Evolutionary conservation across 768 basidiomycete genomes (phyloP).

Genomic region (Termitomyces heimii): DNA sequence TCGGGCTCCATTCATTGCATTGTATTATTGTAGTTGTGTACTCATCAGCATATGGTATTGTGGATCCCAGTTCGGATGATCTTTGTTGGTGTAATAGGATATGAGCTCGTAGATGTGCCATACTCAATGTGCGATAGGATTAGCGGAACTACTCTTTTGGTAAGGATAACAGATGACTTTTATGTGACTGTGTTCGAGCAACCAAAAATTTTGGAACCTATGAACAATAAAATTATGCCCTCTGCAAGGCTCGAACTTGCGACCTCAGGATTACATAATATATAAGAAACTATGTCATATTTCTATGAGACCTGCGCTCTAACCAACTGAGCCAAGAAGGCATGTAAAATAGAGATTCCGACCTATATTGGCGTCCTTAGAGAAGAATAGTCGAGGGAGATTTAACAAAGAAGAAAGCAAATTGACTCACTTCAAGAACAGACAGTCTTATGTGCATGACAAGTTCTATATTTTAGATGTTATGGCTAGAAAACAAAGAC

Average conservation of each 20-base stretch:
- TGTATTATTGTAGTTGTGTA: slow-evolving; percentile 9
- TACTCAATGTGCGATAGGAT: too few species aligned
- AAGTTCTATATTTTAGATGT: too few species aligned
- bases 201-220: too few species aligned
- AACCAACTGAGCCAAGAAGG: slow-evolving; percentile 7
- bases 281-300: neutral
- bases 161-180: too few species aligned
- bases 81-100: neutral
- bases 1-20: slow-evolving; percentile 3
- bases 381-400: too few species aligned
- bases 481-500: too few species aligned
- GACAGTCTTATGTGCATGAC: slow-evolving; percentile 30
- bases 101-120: too few species aligned
- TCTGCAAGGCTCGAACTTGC: slow-evolving; percentile 50
- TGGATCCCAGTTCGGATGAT: neutral
- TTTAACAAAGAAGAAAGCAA: neutral
- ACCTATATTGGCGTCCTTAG: too few species aligned
- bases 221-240: slow-evolving; percentile 21
- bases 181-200: too few species aligned
- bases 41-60: neutral
- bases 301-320: slow-evolving; percentile 6
- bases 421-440: slow-evolving; percentile 29
- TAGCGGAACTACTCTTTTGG: too few species aligned
- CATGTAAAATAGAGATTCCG: neutral
- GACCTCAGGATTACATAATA: slow-evolving; percentile 38